A percentile compares a stretch with the other conserved stretches of the same genome.
Conservation (phyloP, 1,284 basidiomycete species). For the Naganishia liquefaciens region DNA sequence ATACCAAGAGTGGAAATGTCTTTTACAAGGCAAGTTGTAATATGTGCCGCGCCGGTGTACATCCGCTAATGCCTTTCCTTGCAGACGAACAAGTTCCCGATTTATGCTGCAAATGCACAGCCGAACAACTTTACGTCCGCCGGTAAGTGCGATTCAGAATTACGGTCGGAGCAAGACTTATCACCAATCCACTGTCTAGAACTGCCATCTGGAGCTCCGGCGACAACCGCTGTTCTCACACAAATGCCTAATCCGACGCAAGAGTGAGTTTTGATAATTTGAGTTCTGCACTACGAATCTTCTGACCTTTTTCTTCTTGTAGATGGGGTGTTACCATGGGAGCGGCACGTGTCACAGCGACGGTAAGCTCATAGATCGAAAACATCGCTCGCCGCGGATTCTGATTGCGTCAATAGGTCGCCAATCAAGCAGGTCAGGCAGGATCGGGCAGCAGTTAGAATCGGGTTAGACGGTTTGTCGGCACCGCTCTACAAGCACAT, state of each 20-base stretch:
- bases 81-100: conserved; percentile 48
- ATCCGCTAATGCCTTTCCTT: background rate
- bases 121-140: conserved; percentile 44
- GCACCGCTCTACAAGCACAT: background rate
- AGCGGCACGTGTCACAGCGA: background rate
- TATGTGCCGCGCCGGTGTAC: background rate
- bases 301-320: background rate
- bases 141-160: conserved; percentile 34
- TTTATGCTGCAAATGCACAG: conserved; percentile 36
- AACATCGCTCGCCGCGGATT: background rate
- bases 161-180: background rate
- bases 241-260: conserved; percentile 48
- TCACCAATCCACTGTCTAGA: conserved; percentile 29
- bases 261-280: conserved; percentile 35
- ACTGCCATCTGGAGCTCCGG: conserved; percentile 44
- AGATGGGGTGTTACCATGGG: conserved; percentile 24
- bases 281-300: background rate
- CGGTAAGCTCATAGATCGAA: background rate
- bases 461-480: background rate
- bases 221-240: conserved; percentile 44
- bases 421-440: conserved; percentile 19
- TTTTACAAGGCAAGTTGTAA: conserved; percentile 43
- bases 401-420: background rate
- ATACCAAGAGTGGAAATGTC: conserved; percentile 48
- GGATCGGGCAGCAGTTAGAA: conserved; percentile 21